A percentile compares a stretch with the other conserved stretches of the same genome.
phyloP scores from a whole-genome alignment of 257 asterid species.

The Pogostemon cablin region DNA sequence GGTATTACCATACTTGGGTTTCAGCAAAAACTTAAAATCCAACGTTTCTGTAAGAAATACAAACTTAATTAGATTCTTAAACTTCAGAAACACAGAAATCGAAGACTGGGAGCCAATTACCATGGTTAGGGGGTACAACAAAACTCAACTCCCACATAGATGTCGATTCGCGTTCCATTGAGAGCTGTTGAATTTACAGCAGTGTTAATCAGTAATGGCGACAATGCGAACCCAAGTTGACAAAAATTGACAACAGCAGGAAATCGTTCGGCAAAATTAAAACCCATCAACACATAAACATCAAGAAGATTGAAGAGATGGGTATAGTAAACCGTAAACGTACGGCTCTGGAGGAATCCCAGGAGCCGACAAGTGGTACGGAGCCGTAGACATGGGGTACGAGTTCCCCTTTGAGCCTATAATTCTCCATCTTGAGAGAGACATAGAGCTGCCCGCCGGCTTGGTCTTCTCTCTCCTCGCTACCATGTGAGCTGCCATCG shows the following conservation, averaged over 20 bases:
- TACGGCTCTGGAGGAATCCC: slow-evolving; percentile 95
- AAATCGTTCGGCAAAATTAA: background rate
- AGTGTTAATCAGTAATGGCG: slow-evolving; percentile 23
- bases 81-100: slow-evolving; percentile 9
- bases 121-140: slow-evolving; percentile 90
- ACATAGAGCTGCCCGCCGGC: slow-evolving; percentile 92
- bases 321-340: background rate
- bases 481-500: slow-evolving; percentile 67
- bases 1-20: slow-evolving; percentile 58
- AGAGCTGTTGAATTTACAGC: slow-evolving; percentile 52
- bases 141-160: slow-evolving; percentile 96
- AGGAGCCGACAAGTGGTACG: slow-evolving; percentile 86
- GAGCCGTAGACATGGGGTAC: slow-evolving; percentile 92
- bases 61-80: slow-evolving; percentile 28
- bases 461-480: slow-evolving; percentile 69
- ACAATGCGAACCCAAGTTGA: slow-evolving; percentile 24
- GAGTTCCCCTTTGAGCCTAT: slow-evolving; percentile 67
- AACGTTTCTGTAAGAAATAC: slow-evolving; percentile 58
- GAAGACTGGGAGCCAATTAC: slow-evolving; percentile 38
- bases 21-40: slow-evolving; percentile 93
- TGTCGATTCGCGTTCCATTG: slow-evolving; percentile 92
- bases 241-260: slow-evolving; percentile 6
- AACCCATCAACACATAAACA: background rate
- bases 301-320: background rate
- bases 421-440: slow-evolving; percentile 92